These are phyloP conservation scores for Casuarina glauca DNA, from an alignment of 306 rosid genomes.

Conservation along the genomic window DNA sequence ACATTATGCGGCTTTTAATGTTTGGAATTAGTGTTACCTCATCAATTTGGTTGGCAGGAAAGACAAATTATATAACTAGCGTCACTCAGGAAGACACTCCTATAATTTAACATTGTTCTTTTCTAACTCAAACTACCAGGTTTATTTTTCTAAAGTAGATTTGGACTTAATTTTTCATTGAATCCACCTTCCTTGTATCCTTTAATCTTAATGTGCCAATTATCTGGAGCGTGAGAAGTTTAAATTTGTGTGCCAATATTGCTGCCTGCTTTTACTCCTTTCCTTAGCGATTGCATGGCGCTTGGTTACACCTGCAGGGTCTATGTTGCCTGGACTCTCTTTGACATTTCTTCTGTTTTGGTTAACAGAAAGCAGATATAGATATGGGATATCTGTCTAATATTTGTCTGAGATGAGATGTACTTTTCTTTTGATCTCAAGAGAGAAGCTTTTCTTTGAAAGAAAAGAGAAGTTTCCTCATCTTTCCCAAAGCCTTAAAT, in stretches of 20 bases:
- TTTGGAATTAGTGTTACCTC: too few relatives aligned
- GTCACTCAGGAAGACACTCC: too few relatives aligned
- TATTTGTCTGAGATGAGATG: not conserved
- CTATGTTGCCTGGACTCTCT: not conserved
- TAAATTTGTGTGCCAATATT: not conserved
- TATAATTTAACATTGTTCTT: too few relatives aligned
- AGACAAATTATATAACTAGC: too few relatives aligned
- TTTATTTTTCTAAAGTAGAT: not conserved
- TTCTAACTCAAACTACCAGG: too few relatives aligned
- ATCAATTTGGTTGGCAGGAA: too few relatives aligned
- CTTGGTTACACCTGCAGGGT: not conserved
- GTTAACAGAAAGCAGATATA: not conserved
- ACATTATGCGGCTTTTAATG: too few relatives aligned
- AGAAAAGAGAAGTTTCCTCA: not conserved
- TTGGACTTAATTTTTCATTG: not conserved
- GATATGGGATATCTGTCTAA: not conserved
- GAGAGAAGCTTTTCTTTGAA: not conserved
- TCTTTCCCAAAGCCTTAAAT: not conserved
- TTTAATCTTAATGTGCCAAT: not conserved
- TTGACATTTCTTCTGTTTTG: not conserved
- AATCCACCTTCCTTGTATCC: too few relatives aligned
- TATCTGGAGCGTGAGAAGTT: conserved; percentile 1
- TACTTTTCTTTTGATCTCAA: not conserved
- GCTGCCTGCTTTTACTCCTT: not conserved
- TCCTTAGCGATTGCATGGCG: not conserved